These are phyloP conservation scores for Coemansia sp. DNA, from an alignment of 192 early-diverging fungal species.

Conservation along the genomic window DNA sequence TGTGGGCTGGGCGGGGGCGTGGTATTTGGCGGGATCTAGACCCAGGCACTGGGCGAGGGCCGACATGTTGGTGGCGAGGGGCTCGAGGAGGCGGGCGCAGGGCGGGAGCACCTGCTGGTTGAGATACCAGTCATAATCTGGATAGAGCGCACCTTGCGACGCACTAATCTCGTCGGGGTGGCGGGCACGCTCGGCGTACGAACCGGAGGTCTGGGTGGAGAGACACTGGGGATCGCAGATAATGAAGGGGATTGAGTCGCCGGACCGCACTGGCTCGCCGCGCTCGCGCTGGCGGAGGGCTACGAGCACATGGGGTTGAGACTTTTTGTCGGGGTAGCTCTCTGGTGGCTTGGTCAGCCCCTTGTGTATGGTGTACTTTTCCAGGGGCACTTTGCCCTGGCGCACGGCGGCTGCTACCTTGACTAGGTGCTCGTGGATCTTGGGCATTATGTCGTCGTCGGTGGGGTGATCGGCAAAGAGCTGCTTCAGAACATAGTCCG, in stretches of 20 bases:
- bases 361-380: slow-evolving; percentile 92
- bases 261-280: slow-evolving; percentile 65
- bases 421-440: slow-evolving; percentile 74
- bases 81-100: slow-evolving; percentile 73
- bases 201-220: not conserved
- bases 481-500: slow-evolving; percentile 67
- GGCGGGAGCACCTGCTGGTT: slow-evolving; percentile 90
- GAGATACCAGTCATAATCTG: slow-evolving; percentile 91
- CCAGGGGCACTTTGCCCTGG: slow-evolving; percentile 64
- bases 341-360: slow-evolving; percentile 89
- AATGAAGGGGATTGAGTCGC: slow-evolving; percentile 94
- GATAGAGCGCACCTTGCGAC: slow-evolving; percentile 44
- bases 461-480: slow-evolving; percentile 55
- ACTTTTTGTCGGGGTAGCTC: slow-evolving; percentile 81
- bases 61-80: slow-evolving; percentile 78
- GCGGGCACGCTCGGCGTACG: slow-evolving; percentile 71
- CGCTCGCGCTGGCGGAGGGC: slow-evolving; percentile 75
- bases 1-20: slow-evolving; percentile 1
- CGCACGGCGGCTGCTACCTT: slow-evolving; percentile 71
- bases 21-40: slow-evolving; percentile 69
- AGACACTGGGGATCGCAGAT: slow-evolving; percentile 64
- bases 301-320: slow-evolving; percentile 94
- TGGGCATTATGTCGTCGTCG: slow-evolving; percentile 58
- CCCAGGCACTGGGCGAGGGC: slow-evolving; percentile 83
- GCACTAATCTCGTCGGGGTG: slow-evolving; percentile 80